Base-by-base conservation (phyloP, 768 basidiomycete species). In the Xerocomus potaroensis region DNA sequence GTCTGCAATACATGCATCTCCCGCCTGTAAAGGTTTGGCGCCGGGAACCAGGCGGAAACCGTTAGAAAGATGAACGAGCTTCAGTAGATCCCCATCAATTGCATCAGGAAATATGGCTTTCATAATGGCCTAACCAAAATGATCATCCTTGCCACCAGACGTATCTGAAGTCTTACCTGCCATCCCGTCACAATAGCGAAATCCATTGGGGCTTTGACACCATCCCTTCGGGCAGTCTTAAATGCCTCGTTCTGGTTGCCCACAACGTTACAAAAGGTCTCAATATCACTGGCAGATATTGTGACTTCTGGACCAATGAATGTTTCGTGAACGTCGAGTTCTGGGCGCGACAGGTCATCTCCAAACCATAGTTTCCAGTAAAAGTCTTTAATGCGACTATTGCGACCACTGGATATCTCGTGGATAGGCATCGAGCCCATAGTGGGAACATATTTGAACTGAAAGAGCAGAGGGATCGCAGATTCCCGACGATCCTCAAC, bases 291-390 rank as follows among this genome's bases (percentile, higher is more conserved):
- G 16, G 84, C 80, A 33, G 84, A 77, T 64, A 97, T 87, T 3
- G 77, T 80, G 47, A 93, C 87, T 65, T 91, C 86, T 2, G 90
- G 92, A 19, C 92, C 87, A 44, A 81, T 78, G 71, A 97, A 95
- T 12, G 78, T 86, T 54, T 89, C 87, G 41, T 78, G 79, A 44
- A 95, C 75, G 58, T 84, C 78, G 51, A 98, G 81, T n/a, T 77
- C 67, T 9, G 93, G 88, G 21, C 97, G 74, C 2, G 65, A 65
- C 56, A 86, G 79, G 50, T 88, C 73, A 60, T 92, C 91, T 30
- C 96, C 93, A 64, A 92, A 95, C 96, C 96, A 98, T 27, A 98
- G 70, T 64, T 84, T 84, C 96, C 96, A 99, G 74, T 99, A 99
- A 65, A 98, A 98, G 57, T 87, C 81, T 71, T 96, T 98, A 72